Evolutionary conservation across 306 rosid species (phyloP).

Genomic region (Quercus bicolor): DNA sequence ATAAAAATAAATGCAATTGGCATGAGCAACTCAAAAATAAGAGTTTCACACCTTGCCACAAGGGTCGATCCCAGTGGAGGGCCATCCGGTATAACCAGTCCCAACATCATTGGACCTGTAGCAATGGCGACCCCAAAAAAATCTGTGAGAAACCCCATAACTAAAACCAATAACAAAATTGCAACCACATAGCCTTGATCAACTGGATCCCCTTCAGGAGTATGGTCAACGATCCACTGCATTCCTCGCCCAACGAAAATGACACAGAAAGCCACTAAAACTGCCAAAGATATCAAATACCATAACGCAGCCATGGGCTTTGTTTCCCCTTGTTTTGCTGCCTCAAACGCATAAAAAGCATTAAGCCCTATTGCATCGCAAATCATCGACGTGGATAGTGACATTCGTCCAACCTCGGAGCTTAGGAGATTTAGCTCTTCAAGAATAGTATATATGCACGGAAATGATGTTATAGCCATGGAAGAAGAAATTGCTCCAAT

Average conservation of each 20-base stretch:
- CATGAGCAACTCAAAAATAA: slow-evolving; percentile 44
- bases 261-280: neutral
- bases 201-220: slow-evolving; percentile 51
- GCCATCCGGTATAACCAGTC: slow-evolving; percentile 61
- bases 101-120: slow-evolving; percentile 69
- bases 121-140: slow-evolving; percentile 51
- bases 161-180: slow-evolving; percentile 36
- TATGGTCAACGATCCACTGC: slow-evolving; percentile 30
- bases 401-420: slow-evolving; percentile 57
- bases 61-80: slow-evolving; percentile 63
- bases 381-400: slow-evolving; percentile 45
- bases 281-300: slow-evolving; percentile 32
- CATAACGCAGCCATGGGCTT: slow-evolving; percentile 18
- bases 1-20: slow-evolving; percentile 57
- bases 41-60: slow-evolving; percentile 34
- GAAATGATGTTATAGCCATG: slow-evolving; percentile 52
- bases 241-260: slow-evolving; percentile 20
- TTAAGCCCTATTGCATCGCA: slow-evolving; percentile 38
- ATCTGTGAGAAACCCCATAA: slow-evolving; percentile 52
- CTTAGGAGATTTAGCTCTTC: slow-evolving; percentile 70
- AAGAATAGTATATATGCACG: slow-evolving; percentile 36
- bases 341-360: slow-evolving; percentile 37
- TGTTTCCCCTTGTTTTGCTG: slow-evolving; percentile 40
- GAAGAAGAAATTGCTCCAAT: slow-evolving; percentile 40
- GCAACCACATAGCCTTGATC: slow-evolving; percentile 32